Evolutionary conservation across 2,329 filamentous ascomycete species (phyloP), one percentile per base, ranked within the genome.

Genomic region (Dactylella cylindrospora): DNA sequence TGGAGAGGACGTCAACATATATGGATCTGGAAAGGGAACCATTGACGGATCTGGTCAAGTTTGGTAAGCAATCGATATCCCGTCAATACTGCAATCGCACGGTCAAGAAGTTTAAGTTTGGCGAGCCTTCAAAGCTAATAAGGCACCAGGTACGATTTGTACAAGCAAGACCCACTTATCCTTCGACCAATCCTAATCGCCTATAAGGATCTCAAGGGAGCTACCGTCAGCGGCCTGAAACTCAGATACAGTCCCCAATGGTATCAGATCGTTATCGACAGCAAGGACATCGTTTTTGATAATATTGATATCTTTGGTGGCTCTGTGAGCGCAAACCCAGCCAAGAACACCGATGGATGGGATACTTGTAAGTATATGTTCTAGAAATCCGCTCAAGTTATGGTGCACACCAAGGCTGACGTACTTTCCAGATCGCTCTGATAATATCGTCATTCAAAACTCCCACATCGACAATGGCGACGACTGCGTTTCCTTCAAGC

Each of bases 401-500:
- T n/a, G n/a, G n/a, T n/a, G n/a, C n/a, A 39, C 9, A 29, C 52
- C 49, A 49, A 57, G 10, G 5, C 13, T 19, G n/a, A 6, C 19
- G 10, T 35, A 15, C 26, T 19, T 19, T 3, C 5, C 13, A 59
- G 53, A 85, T 68, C 79, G 82, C 5, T 81, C 79, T 9, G 73
- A 76, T 19, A 78, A 80, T 43, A 76, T 87, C 28, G 79, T 84
- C 0, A 85, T 87, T 28, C 83, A 86, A 68, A 80, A 86, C 69
- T 85, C 80, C 0, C 71, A 79, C 20, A 79, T 83, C 65, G 76
- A 80, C 70, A 85, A 85, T 66, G 81, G 80, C 28, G 84, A 86
- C 69, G 82, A 88, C 70, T 88, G 85, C 61, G 82, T 88, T 9
- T 83, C 83, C 0, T 87, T 88, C 77, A 88, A 88, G 72, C 84